Base-by-base conservation (phyloP, 345 rosid genomes). In the Kandelia obovata region DNA sequence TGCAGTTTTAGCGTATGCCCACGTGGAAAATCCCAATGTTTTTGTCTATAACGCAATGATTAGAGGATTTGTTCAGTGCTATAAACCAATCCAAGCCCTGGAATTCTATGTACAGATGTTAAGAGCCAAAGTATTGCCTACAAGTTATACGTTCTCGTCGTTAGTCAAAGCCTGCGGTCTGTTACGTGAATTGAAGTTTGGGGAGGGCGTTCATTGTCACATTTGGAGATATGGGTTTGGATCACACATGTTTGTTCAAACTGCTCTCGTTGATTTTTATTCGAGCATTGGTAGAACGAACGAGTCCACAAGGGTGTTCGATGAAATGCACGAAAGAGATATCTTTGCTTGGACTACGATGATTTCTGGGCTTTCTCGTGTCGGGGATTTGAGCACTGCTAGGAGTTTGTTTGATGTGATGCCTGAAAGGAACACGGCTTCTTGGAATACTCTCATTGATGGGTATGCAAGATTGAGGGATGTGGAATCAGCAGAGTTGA, bases 381-480 rank as follows among this genome's bases (percentile, higher is more conserved):
- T 57, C 9, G 82, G 84, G 57, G 82, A 85, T 79, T 65, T 87
- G 85, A 37, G 55, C 70, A 74, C 85, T 21, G 88, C 87, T 0
- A 68, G 63, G 78, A 74, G 64, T 56, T 78, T 87, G 72, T 85
- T 88, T 77, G 85, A 82, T 71, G 75, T 65, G 61, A 87, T 83
- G 88, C 85, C 80, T 6, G 81, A 78, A 55, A 84, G 86, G 84
- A 85, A 82, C 65, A 73, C 64, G 0, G 89, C 84, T 28, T 62
- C 91, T 0, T 90, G 88, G 91, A 90, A 92, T 67, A 75, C 89
- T 53, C 63, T 92, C 89, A 85, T 92, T 62, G 88, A 88, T 80
- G 92, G 96, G 66, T 87, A 84, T 75, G 84, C 81, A 27, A 84
- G 81, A 68, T 31, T 71, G 69, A 80, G 83, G 17, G 76, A 82